A percentile compares a stretch with the other conserved stretches of the same genome.
These are phyloP conservation scores for Camellia oleifera DNA, from an alignment of 179 eudicot species.

Conservation along the genomic window DNA sequence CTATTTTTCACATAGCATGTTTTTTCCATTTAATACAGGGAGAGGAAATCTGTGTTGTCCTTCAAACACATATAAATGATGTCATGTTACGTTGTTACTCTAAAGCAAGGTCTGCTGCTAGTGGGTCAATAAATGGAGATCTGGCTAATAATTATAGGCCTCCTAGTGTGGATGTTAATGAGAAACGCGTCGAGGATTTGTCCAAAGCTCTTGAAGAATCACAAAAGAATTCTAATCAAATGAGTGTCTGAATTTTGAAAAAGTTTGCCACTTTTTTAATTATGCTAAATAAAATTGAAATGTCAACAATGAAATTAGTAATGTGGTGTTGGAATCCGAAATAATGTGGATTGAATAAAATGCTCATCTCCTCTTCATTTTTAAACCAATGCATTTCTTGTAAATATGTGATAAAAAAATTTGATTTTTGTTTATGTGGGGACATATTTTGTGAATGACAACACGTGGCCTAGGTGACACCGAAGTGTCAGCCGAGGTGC, in stretches of 20 bases:
- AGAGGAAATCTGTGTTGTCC: conserved; percentile 94
- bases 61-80: conserved; percentile 95
- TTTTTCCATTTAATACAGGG: conserved; percentile 47
- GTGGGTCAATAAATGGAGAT: conserved; percentile 55
- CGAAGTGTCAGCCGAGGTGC: too few relatives aligned
- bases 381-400: background rate
- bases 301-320: background rate
- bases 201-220: conserved; percentile 81
- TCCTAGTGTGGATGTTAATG: conserved; percentile 46
- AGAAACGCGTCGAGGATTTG: conserved; percentile 72
- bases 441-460: too few relatives aligned
- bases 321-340: background rate
- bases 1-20: background rate
- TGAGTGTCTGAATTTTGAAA: conserved; percentile 25
- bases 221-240: conserved; percentile 58
- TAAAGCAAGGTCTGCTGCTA: conserved; percentile 43
- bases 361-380: background rate
- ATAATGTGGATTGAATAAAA: background rate
- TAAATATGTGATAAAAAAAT: background rate
- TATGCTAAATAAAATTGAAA: background rate
- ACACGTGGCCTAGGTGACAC: too few relatives aligned
- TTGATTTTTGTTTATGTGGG: background rate
- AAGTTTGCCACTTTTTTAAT: background rate
- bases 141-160: conserved; percentile 45
- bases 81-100: conserved; percentile 72